A percentile compares a stretch with the other conserved stretches of the same genome.
Conservation (phyloP, 140 eudicot species). For the Anethum foeniculum region DNA sequence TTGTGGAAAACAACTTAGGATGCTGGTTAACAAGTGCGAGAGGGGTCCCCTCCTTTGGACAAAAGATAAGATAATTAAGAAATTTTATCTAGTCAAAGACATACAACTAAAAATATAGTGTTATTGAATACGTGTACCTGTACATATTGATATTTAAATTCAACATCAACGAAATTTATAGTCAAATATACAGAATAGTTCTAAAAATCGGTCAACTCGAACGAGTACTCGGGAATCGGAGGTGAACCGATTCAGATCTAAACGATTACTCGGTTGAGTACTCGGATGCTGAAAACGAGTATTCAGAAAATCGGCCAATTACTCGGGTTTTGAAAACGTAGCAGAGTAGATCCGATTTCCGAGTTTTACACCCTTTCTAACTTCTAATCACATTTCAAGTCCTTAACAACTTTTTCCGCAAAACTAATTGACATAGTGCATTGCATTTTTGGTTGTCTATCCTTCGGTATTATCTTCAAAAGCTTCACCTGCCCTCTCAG, state of each 20-base stretch:
- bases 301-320: too few species aligned
- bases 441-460: not conserved
- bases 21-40: not conserved
- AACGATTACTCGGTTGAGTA: too few species aligned
- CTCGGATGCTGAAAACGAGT: too few species aligned
- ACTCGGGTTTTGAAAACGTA: too few species aligned
- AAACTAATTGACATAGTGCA: conserved; percentile 4
- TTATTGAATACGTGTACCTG: not conserved
- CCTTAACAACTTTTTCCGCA: not conserved
- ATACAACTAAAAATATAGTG: not conserved
- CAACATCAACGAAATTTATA: not conserved
- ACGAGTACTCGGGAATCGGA: too few species aligned
- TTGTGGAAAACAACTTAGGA: not conserved
- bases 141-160: not conserved
- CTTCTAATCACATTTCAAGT: conserved; percentile 5
- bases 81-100: not conserved
- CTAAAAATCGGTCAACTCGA: too few species aligned
- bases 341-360: too few species aligned
- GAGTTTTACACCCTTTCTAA: too few species aligned
- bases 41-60: not conserved
- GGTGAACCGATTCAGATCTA: too few species aligned
- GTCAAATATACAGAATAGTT: not conserved
- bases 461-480: not conserved
- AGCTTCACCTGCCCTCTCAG: conserved; percentile 11
- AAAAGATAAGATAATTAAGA: not conserved